Percentiles rank a stretch among this genome's conserved stretches.
These are phyloP conservation scores for Colletotrichum brevisporum DNA, from an alignment of 2,329 filamentous ascomycete genomes.

Conservation along the genomic window DNA sequence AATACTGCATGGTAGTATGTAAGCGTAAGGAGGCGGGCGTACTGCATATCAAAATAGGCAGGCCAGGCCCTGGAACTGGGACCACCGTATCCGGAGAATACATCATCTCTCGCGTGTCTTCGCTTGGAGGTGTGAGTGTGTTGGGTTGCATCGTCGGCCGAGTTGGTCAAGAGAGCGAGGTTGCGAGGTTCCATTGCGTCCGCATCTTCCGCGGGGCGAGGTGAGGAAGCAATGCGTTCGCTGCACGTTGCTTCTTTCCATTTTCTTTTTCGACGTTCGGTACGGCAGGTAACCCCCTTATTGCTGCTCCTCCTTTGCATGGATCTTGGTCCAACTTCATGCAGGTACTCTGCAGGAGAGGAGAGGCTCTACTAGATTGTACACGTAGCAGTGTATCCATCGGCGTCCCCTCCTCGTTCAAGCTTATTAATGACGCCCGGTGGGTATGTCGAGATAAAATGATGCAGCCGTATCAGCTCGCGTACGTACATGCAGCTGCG, in stretches of 20 bases:
- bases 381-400: background rate
- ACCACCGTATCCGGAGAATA: too few relatives aligned
- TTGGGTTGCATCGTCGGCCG: too few relatives aligned
- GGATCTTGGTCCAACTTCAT: background rate
- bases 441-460: background rate
- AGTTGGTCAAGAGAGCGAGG: background rate
- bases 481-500: background rate
- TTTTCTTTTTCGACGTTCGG: constrained; percentile 2
- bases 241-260: background rate
- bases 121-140: too few relatives aligned
- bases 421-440: background rate
- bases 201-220: constrained; percentile 6
- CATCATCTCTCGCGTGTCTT: too few relatives aligned
- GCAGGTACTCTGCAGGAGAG: background rate
- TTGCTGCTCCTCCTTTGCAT: background rate
- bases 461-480: background rate
- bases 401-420: background rate
- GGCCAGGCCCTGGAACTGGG: too few relatives aligned
- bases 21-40: background rate
- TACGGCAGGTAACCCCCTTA: background rate
- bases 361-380: background rate
- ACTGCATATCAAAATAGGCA: background rate
- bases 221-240: background rate
- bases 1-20: too few relatives aligned
- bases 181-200: constrained; percentile 23